Evolutionary conservation across 176 grass and related monocot species (phyloP).

Genomic region (Eremochloa ophiuroides): DNA sequence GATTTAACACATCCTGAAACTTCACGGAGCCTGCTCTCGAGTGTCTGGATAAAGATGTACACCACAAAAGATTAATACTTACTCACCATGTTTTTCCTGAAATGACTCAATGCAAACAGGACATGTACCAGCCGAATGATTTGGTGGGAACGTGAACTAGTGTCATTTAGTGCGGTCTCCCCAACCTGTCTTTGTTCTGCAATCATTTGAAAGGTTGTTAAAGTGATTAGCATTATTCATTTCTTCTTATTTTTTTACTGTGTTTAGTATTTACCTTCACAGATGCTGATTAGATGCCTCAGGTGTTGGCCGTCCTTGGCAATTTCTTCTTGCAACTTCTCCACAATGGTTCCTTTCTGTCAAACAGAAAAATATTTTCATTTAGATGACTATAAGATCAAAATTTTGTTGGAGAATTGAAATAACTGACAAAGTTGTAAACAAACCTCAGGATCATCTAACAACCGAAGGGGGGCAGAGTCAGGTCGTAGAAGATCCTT

Average conservation of each 20-base stretch:
- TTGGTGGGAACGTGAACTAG: constrained; percentile 97
- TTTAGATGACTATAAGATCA: constrained; percentile 12
- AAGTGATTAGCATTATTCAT: neutral
- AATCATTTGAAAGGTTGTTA: constrained; percentile 7
- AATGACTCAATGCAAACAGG: constrained; percentile 13
- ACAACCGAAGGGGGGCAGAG: constrained; percentile 75
- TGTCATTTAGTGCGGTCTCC: constrained; percentile 93
- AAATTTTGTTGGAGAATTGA: neutral
- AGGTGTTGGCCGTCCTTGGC: constrained; percentile 74
- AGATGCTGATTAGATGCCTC: constrained; percentile 81
- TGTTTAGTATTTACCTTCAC: constrained; percentile 53
- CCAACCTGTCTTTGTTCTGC: constrained; percentile 98
- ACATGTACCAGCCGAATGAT: constrained; percentile 93
- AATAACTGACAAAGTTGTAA: neutral
- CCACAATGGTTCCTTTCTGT: constrained; percentile 95
- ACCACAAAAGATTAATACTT: constrained; percentile 29
- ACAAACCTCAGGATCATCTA: constrained; percentile 97
- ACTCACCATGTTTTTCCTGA: neutral
- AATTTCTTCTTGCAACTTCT: constrained; percentile 88
- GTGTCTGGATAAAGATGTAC: constrained; percentile 56
- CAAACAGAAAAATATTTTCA: constrained; percentile 14
- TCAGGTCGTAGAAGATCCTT: constrained; percentile 94
- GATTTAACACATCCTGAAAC: constrained; percentile 87
- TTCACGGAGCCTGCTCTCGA: constrained; percentile 78
- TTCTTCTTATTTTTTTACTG: neutral